phyloP scores from a whole-genome alignment of 306 rosid genomes.

The Abrus pulchellus region DNA sequence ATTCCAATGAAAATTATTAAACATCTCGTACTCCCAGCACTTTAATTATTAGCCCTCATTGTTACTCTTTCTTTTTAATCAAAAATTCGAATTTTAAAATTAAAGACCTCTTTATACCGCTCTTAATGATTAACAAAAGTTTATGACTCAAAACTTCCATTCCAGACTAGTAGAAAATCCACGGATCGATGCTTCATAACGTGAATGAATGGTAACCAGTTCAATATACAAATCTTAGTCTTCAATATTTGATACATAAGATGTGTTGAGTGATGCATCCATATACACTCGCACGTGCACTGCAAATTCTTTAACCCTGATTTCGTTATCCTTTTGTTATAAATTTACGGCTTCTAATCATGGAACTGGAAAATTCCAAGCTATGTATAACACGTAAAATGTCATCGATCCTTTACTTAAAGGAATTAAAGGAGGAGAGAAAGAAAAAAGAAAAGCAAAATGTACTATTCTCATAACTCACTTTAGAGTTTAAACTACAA shows the following conservation, averaged over 20 bases:
- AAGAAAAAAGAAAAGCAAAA: background rate
- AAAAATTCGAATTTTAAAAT: no score
- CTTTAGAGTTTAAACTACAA: slow-evolving; percentile 16
- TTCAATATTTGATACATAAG: background rate
- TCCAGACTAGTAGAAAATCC: no score
- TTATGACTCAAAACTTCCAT: no score
- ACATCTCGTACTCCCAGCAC: no score
- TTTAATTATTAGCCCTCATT: no score
- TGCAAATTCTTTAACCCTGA: background rate
- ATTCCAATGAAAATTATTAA: no score
- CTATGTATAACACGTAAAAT: slow-evolving; percentile 18
- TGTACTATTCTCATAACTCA: background rate
- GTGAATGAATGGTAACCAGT: background rate
- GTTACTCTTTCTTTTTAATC: no score
- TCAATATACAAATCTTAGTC: background rate
- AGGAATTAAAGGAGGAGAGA: background rate
- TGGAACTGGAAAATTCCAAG: background rate
- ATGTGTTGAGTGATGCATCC: no score
- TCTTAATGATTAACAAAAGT: no score
- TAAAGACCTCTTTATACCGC: no score
- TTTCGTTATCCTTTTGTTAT: background rate
- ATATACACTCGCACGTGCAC: background rate
- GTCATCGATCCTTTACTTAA: slow-evolving; percentile 39
- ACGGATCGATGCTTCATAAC: background rate
- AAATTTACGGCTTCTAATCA: background rate